Percentiles rank a stretch among this genome's conserved stretches.
These are phyloP conservation scores for Ceratocystis cacaofunesta DNA, from an alignment of 2,329 filamentous ascomycete genomes.

Conservation along the genomic window DNA sequence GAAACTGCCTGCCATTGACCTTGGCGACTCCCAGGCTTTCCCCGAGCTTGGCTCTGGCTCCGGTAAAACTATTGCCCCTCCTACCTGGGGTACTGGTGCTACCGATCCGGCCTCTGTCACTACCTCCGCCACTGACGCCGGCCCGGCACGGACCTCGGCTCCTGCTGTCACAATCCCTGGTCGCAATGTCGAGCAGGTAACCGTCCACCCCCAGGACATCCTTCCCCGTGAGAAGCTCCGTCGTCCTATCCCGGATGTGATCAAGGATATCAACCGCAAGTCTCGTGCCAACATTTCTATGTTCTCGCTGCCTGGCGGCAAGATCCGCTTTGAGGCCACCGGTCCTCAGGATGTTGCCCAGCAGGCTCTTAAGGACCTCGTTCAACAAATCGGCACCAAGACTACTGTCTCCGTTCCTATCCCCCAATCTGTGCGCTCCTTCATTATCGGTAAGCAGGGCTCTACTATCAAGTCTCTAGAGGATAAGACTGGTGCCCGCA, in stretches of 20 bases:
- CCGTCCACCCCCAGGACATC: constrained; percentile 61
- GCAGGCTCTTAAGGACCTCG: constrained; percentile 77
- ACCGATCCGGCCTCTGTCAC: constrained; percentile 7
- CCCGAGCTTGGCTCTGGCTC: constrained; percentile 39
- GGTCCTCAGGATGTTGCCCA: constrained; percentile 73
- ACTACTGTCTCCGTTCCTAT: constrained; percentile 16
- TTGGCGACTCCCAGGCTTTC: constrained; percentile 80
- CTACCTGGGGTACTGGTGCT: constrained; percentile 13
- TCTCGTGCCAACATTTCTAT: constrained; percentile 77
- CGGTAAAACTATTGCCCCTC: constrained; percentile 9
- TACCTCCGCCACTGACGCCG: constrained; percentile 2
- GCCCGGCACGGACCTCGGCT: background rate
- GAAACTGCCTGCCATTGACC: constrained; percentile 43
- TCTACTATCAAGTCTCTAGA: constrained; percentile 80
- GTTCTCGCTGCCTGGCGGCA: constrained; percentile 55
- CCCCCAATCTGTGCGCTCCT: constrained; percentile 56
- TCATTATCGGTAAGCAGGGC: constrained; percentile 87
- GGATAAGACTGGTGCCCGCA: constrained; percentile 75
- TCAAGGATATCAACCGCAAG: constrained; percentile 84
- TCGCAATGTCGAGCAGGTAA: constrained; percentile 62
- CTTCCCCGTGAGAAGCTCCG: constrained; percentile 63
- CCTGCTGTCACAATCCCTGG: constrained; percentile 55
- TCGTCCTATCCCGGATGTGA: constrained; percentile 68
- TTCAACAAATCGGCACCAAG: constrained; percentile 72
- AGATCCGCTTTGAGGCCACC: constrained; percentile 67